Evolutionary conservation across 2,329 filamentous ascomycete genomes (phyloP), one percentile per base, ranked within the genome.

Genomic region (Pseudocercospora crystallina): DNA sequence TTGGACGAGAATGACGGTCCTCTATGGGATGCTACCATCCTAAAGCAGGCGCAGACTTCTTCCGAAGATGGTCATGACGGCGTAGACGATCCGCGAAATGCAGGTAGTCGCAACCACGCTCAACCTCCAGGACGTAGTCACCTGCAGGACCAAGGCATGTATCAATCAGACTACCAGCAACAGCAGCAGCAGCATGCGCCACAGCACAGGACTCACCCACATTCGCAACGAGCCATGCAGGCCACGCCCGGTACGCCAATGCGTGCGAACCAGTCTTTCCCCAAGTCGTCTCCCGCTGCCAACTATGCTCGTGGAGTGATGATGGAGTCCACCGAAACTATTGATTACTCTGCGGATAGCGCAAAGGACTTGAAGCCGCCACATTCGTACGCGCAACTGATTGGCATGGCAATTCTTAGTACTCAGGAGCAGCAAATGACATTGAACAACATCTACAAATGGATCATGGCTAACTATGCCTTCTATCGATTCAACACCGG

Each of bases 331-430:
- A 75, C 75, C 3, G 78, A 81, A 54, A 75, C 77, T 54, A 82
- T 91, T 46, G 88, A 94, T 70, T 81, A 91, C 57, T 91, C 89
- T 65, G 79, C 85, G 31, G 91, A 97, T 59, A 82, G 85, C 29
- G 89, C 91, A 59, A 88, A 88, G 67, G 90, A 96, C 58, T 83
- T 97, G 65, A 99, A 99, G 70, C 95, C 94, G 1, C 89, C 91
- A 39, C 96, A 89, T 70, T 97, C 92, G 69, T 99, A 99, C 71
- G 91, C 94, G 2, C 90, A 95, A 67, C 84, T 99, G 77, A 99
- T 99, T 58, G 94, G 90, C 0, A 94, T 97, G 72, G 94, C 94
- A 1, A 97, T 99, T 57, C 80, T 96, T 59, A 88, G 87, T 32
- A 91, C 87, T 2, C 78, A 83, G 1, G 90, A 96, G 52, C 87